A percentile compares a stretch with the other conserved stretches of the same genome.
Conservation (phyloP, 371 early-diverging fungal species). For the Batrachochytrium dendrobatidis region DNA sequence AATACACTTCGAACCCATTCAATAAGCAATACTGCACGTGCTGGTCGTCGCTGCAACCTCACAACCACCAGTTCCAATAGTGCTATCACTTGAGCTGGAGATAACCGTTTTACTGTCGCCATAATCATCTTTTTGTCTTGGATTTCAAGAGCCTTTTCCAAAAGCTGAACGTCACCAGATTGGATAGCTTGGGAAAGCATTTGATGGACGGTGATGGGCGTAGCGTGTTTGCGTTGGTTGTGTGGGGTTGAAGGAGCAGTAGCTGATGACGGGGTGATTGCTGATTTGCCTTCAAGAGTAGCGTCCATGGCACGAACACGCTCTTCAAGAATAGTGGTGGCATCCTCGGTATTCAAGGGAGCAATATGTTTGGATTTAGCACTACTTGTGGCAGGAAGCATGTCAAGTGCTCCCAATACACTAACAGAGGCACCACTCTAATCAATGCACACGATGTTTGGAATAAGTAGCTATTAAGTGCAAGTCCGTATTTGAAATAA, state of each 20-base stretch:
- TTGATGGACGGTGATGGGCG: conserved; percentile 52
- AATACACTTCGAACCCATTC: conserved; percentile 71
- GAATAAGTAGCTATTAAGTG: no score
- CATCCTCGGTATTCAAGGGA: conserved; percentile 37
- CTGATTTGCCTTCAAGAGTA: conserved; percentile 1
- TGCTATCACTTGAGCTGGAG: conserved; percentile 64
- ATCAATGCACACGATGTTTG: no score
- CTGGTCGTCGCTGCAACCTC: conserved; percentile 58
- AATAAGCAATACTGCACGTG: conserved; percentile 52
- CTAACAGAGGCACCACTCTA: conserved; percentile 8
- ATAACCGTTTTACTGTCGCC: conserved; percentile 61
- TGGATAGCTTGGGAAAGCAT: conserved; percentile 74
- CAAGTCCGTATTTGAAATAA: no score
- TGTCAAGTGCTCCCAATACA: conserved; percentile 25
- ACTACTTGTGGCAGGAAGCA: conserved; percentile 46
- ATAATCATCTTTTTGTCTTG: conserved; percentile 55
- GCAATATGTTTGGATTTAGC: conserved; percentile 22
- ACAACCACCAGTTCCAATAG: conserved; percentile 58
- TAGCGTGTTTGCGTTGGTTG: conserved; percentile 12
- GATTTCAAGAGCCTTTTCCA: conserved; percentile 60
- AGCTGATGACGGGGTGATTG: background rate
- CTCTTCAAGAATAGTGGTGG: conserved; percentile 42
- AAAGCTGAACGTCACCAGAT: conserved; percentile 54
- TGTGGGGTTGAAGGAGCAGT: no score
- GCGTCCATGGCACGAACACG: conserved; percentile 13